These are phyloP conservation scores for Saccharomycopsis schoenii DNA, from an alignment of 805 yeast genomes.

Conservation along the genomic window DNA sequence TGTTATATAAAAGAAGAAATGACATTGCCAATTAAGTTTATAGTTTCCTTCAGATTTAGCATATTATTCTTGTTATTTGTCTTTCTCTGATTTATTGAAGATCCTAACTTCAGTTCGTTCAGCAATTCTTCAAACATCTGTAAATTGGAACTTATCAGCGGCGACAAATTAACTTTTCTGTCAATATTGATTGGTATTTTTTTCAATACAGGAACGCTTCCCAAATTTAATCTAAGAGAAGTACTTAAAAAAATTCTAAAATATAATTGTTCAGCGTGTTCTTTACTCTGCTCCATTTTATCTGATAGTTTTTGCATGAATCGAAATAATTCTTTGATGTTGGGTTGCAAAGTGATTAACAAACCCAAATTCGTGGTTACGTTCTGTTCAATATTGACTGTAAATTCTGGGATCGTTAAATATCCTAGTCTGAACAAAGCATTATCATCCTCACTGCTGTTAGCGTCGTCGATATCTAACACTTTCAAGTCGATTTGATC, in stretches of 20 bases:
- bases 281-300: constrained; percentile 11
- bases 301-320: constrained; percentile 12
- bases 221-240: constrained; percentile 3
- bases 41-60: neutral
- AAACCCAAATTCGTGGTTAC: constrained; percentile 2
- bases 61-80: neutral
- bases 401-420: constrained; percentile 8
- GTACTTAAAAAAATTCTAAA: constrained; percentile 7
- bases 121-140: neutral
- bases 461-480: neutral
- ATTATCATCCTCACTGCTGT: neutral
- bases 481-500: constrained; percentile 4
- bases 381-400: constrained; percentile 3
- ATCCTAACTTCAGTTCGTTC: neutral
- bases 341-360: constrained; percentile 8
- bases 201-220: constrained; percentile 9
- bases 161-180: constrained; percentile 2
- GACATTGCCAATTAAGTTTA: neutral
- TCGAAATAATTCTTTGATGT: constrained; percentile 3
- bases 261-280: neutral
- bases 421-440: constrained; percentile 7
- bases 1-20: neutral
- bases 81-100: neutral
- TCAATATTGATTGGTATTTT: constrained; percentile 3
- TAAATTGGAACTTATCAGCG: neutral